Base-by-base conservation (phyloP, 495 filamentous ascomycete species). In the Viridothelium virens region DNA sequence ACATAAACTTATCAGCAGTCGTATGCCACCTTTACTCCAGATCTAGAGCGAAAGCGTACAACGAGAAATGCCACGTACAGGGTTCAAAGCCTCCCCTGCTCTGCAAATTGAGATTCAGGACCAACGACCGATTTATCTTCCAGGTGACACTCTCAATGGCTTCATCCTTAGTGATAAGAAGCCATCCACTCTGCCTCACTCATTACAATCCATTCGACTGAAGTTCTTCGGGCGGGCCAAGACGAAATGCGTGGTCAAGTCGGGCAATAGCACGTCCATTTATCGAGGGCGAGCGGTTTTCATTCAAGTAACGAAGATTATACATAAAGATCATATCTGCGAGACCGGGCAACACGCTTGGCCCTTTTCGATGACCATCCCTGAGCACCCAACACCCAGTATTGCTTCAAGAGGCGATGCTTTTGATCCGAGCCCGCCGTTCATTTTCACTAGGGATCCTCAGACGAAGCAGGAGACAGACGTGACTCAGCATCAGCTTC, bases 261-360 rank as follows among this genome's bases (percentile, higher is more conserved):
- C 12, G 9, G 12, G n/a, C 12, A 11, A 53, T 11, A 25, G 48
- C 48, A 53, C 48, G 5, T 53, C 5, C 9, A 53, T 53, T 5
- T 11, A 53, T 25, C n/a, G n/a, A 53, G 48, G 48, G 48, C 48
- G 48, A 53, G 48, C 48, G 16, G n/a, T 14, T 53, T 53, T 53
- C 9, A 16, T 53, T 18, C 48, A 25, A 53, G 12, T 53, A 5
- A 5, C 12, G 16, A 25, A 53, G n/a, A n/a, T 16, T 16, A 0
- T 53, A 25, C n/a, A 11, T n/a, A 53, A 53, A 25, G 48, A 2
- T 25, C n/a, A 53, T 18, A 53, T 53, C 48, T 53, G 9, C 18
- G 16, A 53, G 16, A 14, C 48, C 18, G 48, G 48, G 18, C 48
- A 53, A 53, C 48, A 53, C 5, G 48, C 48, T 53, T 53, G 48